These are phyloP conservation scores for Trametopsis cervina DNA, from an alignment of 768 basidiomycete genomes.

Conservation along the genomic window DNA sequence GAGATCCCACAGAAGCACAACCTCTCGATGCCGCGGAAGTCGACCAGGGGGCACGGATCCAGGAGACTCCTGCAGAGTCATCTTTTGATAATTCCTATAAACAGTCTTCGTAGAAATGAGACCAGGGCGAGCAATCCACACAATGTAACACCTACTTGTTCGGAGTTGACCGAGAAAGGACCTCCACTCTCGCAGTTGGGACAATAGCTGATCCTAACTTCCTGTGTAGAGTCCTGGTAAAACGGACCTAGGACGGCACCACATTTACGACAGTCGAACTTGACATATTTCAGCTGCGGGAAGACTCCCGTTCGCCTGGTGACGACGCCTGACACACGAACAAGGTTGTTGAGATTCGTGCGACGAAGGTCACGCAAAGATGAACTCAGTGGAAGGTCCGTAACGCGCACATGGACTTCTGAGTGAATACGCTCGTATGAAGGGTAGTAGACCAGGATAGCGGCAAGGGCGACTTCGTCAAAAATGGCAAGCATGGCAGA, in stretches of 20 bases:
- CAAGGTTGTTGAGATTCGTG: slow-evolving; percentile 88
- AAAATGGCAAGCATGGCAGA: slow-evolving; percentile 90
- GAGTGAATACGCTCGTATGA: slow-evolving; percentile 95
- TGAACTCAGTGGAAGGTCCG: slow-evolving; percentile 83
- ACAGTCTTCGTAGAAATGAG: slow-evolving; percentile 61
- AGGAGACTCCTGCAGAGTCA: slow-evolving; percentile 97
- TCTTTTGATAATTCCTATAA: slow-evolving; percentile 97
- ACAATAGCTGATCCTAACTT: slow-evolving; percentile 92
- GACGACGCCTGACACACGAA: slow-evolving; percentile 93
- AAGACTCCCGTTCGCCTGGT: slow-evolving; percentile 94
- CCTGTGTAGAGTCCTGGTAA: slow-evolving; percentile 93
- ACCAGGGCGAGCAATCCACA: not conserved
- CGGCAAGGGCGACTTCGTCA: slow-evolving; percentile 90
- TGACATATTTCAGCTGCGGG: slow-evolving; percentile 99
- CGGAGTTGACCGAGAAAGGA: slow-evolving; percentile 93
- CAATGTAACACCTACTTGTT: slow-evolving; percentile 51
- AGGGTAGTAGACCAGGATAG: slow-evolving; percentile 93
- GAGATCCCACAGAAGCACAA: slow-evolving; percentile 94
- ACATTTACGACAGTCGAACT: slow-evolving; percentile 96
- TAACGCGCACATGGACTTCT: slow-evolving; percentile 95
- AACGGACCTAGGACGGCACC: slow-evolving; percentile 93
- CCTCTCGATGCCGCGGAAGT: slow-evolving; percentile 92
- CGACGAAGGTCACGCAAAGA: slow-evolving; percentile 93
- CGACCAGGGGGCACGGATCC: slow-evolving; percentile 98
- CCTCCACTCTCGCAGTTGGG: slow-evolving; percentile 92